Base-by-base conservation (phyloP, 805 yeast species). In the Sugiyamaella smithiae region DNA sequence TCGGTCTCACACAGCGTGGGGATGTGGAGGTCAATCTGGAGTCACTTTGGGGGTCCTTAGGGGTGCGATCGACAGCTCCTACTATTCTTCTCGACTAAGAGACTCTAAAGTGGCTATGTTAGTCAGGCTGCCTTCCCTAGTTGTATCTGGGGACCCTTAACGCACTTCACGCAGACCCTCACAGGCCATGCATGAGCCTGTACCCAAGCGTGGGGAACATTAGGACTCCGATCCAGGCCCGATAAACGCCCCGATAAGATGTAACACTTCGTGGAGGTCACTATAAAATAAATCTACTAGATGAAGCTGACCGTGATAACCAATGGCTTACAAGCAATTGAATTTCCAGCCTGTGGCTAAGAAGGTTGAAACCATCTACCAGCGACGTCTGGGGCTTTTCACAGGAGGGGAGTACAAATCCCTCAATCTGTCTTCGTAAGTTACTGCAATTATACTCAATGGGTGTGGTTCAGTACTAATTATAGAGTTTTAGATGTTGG, bases 321-420 rank as follows among this genome's bases (percentile, higher is more conserved):
- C 38, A 14, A 35, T 35, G 38, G 38, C 20, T 14, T 75, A 73
- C 45, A 67, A 72, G 2, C 66, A 60, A 36, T 50, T 68, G 38
- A 80, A 75, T 61, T 64, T 65, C 32, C 66, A 65, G 20, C 95
- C 95, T 2, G 80, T 77, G 31, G 82, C 86, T 57, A 85, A 86
- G 62, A 88, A 89, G 53, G 80, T 88, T 36, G 90, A 88, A 60
- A 75, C 79, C 35, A 77, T 88, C 51, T 88, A 84, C 63, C 83
- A 78, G 55, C 75, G 78, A 59, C 73, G 96, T 43, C 70, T 88
- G 54, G 74, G 85, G 40, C 93, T 84, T 57, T 88, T 88, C 71
- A 19, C 22, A 4, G 38, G 38, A 11, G 38, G 38, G 9, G 38
- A 35, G 16, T 35, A 14, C 20, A 35, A 35, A 35, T 14, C 38